Base-by-base conservation (phyloP, 306 rosid species). In the Ammopiptanthus mongolicus region DNA sequence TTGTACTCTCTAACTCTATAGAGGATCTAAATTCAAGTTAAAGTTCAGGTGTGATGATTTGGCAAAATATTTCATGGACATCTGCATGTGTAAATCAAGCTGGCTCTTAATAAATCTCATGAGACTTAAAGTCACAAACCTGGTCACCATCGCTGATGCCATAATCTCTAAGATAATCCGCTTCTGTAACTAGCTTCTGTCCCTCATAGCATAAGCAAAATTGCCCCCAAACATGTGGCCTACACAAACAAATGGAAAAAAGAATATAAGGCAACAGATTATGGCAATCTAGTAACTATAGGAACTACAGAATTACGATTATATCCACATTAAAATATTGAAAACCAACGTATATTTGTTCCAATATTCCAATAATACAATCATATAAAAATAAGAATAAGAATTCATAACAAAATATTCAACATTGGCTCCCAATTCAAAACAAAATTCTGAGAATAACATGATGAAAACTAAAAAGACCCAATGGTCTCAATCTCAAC, bases 211-310 rank as follows among this genome's bases (percentile, higher is more conserved):
- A 82, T 80, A 91, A 86, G 87, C 97, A 94, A 85, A 94, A 91
- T 82, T 85, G 87, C 37, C 96, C 90, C 98, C 98, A 94, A 46
- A 94, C 88, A 61, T 83, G 96, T 19, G 84, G 77, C 98, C 98
- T 94, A 2, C 83, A 77, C 6, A 53, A 82, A 78, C 41, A 73
- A 82, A 83, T 33, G 25, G 0, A 33, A 67, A 8, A 42, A 17
- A 58, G 51, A 55, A 14, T 3, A 55, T 36, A 39, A 17, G 63
- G 33, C 22, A 78, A 42, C 28, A 33, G 66, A 69, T 50, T 64
- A 46, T 29, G 59, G 17, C 29, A 48, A 39, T 78, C 31, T n/a
- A 42, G 33, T 47, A 57, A 37, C 14, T 60, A 13, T 5, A n/a
- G 67, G 23, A 69, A 47, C 65, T 15, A 15, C 3, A 48, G 14